Conservation (phyloP, 306 rosid genomes). For the Albizia julibrissin region DNA sequence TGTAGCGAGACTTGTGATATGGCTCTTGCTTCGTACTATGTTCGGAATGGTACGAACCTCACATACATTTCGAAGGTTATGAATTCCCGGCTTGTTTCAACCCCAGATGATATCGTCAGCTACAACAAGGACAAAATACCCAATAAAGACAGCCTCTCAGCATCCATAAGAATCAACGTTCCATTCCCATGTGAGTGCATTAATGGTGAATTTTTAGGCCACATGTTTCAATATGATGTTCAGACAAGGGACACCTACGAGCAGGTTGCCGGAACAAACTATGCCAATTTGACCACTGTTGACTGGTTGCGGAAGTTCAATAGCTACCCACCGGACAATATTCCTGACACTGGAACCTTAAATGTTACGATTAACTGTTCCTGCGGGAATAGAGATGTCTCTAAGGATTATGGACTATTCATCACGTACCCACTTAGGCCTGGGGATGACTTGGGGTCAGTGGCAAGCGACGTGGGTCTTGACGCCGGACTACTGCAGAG, state of each 20-base stretch:
- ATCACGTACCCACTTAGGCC: constrained; percentile 67
- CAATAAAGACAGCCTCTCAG: constrained; percentile 37
- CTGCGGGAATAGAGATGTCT: constrained; percentile 59
- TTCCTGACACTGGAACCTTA: constrained; percentile 45
- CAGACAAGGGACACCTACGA: constrained; percentile 41
- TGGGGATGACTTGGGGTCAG: constrained; percentile 43
- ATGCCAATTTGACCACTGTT: constrained; percentile 60
- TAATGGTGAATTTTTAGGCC: constrained; percentile 47
- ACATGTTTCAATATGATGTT: constrained; percentile 52
- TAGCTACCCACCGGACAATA: constrained; percentile 24
- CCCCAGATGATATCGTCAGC: constrained; percentile 35
- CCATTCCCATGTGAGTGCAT: constrained; percentile 72
- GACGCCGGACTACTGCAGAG: constrained; percentile 45
- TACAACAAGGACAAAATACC: constrained; percentile 50
- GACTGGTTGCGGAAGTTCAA: constrained; percentile 52
- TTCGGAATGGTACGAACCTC: constrained; percentile 28
- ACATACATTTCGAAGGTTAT: constrained; percentile 33
- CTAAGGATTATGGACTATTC: constrained; percentile 63
- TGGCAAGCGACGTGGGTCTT: constrained; percentile 20
- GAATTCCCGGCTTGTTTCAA: constrained; percentile 14
- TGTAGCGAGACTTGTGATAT: constrained; percentile 50
- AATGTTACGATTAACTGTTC: constrained; percentile 74
- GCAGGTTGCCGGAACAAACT: constrained; percentile 21
- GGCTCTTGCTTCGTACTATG: constrained; percentile 67
- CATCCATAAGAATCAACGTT: constrained; percentile 42